These are phyloP conservation scores for Neofusicoccum kwambonambiense DNA, from an alignment of 2,329 filamentous ascomycete species.

Conservation along the genomic window DNA sequence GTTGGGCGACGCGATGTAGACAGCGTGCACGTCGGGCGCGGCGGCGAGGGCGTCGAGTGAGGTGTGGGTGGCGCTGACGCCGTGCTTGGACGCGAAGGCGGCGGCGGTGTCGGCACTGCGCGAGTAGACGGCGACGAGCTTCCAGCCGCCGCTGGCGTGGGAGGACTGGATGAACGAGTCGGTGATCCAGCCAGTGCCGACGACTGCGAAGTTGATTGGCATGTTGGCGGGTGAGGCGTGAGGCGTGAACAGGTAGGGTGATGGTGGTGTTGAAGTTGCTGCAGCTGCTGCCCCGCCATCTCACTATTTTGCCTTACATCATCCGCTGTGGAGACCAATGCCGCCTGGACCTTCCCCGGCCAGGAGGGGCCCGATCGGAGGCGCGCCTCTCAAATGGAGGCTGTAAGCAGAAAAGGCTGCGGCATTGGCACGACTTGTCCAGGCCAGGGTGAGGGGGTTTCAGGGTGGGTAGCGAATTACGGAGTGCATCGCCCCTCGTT, in stretches of 20 bases:
- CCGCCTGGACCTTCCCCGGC: slow-evolving; percentile 4
- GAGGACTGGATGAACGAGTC: slow-evolving; percentile 47
- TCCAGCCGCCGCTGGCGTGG: slow-evolving; percentile 44
- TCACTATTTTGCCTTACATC: slow-evolving; percentile 16
- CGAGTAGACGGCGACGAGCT: slow-evolving; percentile 48
- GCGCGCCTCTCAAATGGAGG: neutral
- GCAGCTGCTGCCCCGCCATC: slow-evolving; percentile 2
- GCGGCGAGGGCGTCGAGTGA: slow-evolving; percentile 39
- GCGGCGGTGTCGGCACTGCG: slow-evolving; percentile 44
- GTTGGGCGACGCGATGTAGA: slow-evolving; percentile 53
- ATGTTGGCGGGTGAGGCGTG: slow-evolving; percentile 15
- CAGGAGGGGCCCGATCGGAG: neutral
- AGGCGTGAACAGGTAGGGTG: neutral
- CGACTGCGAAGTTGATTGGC: slow-evolving; percentile 44
- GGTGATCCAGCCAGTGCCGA: slow-evolving; percentile 53
- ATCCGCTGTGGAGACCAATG: neutral
- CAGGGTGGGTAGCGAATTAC: neutral
- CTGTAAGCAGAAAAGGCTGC: neutral
- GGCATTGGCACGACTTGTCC: neutral
- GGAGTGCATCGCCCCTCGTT: neutral
- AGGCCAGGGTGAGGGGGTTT: neutral
- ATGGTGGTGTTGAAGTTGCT: neutral
- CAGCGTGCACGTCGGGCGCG: slow-evolving; percentile 39
- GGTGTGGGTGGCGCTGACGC: slow-evolving; percentile 37
- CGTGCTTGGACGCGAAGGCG: slow-evolving; percentile 44